Evolutionary conservation across 108 stramenopile genomes (phyloP).

Genomic region (Chaetoceros tenuissimus): DNA sequence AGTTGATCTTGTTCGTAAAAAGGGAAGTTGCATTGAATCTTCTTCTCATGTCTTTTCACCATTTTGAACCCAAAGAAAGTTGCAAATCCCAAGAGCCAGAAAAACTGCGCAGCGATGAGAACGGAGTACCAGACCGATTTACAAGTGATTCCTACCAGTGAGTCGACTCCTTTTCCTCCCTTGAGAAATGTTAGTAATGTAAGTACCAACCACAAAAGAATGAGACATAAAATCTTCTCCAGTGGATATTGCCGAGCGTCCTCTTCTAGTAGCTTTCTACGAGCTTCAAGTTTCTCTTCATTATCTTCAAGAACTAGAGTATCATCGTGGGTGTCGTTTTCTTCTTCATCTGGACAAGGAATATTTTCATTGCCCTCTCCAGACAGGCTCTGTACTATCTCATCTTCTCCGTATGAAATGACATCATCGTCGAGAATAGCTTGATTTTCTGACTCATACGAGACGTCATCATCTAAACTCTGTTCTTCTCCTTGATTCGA

Average conservation of each 20-base stretch:
- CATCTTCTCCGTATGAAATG: not conserved
- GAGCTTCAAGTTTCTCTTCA: not conserved
- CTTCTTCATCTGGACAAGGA: not conserved
- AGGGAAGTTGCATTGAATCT: slow-evolving; percentile 36
- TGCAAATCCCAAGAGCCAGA: slow-evolving; percentile 52
- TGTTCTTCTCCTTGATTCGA: not conserved
- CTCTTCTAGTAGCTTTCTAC: slow-evolving; percentile 16
- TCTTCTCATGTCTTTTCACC: slow-evolving; percentile 24
- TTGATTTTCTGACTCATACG: not conserved
- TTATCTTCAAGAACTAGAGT: not conserved
- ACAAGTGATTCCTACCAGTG: slow-evolving; percentile 52
- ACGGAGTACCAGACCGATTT: slow-evolving; percentile 44
- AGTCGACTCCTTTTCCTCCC: slow-evolving; percentile 65
- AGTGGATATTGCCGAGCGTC: slow-evolving; percentile 49
- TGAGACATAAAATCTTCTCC: slow-evolving; percentile 39
- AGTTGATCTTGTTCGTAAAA: slow-evolving; percentile 39
- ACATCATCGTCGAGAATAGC: not conserved
- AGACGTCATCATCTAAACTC: not conserved
- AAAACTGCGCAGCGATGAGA: slow-evolving; percentile 40
- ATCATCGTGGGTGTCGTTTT: not conserved
- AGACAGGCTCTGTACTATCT: too few species aligned
- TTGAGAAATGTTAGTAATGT: slow-evolving; percentile 44
- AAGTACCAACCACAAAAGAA: slow-evolving; percentile 46
- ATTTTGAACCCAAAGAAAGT: slow-evolving; percentile 37
- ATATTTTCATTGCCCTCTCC: too few species aligned